Base-by-base conservation (phyloP, 805 yeast species). In the Wickerhamiella dianesei region DNA sequence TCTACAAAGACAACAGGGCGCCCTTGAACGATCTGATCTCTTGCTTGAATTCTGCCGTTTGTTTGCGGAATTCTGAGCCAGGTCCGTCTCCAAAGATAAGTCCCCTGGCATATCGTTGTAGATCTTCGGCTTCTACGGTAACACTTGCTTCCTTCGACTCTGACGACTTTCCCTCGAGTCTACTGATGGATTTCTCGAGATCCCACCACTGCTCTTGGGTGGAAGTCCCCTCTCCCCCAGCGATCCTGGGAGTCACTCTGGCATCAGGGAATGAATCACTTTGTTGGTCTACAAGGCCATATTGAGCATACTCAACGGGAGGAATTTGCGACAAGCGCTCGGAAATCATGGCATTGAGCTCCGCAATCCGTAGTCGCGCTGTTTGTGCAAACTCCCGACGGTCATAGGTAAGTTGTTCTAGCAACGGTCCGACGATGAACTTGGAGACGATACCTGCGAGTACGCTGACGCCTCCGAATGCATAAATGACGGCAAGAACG, bases 381-480 rank as follows among this genome's bases (percentile, higher is more conserved):
- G 53, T 56, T 20, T 48, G 52, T 12, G 60, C 59, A 42, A 59
- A 58, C 16, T 53, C 52, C n/a, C 58, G 48, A 35, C 67, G 62
- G 45, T 59, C 64, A 25, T 21, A 53, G 3, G 63, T 54, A 9
- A 63, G 59, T 52, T 63, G 63, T 17, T 53, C 55, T 40, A 60
- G 55, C 43, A 63, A 58, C 35, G 67, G 67, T 22, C 49, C 48
- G n/a, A 62, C 47, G 17, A 63, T 53, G 43, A 59, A 54, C 46
- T 59, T 61, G 37, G 63, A 57, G 13, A 63, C 45, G 2, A 61
- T 36, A 6, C 58, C 62, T 5, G 56, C 37, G 17, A 59, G 46
- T 0, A 60, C 60, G 2, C 60, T 47, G 3, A 54, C 50, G 4
- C 67, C 66, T 1, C 65, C 66, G 47, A 59, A 63, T 13, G 54